Percentiles rank a stretch among this genome's conserved stretches.
Conservation (phyloP, 768 basidiomycete genomes). For the Lentinula sp. region DNA sequence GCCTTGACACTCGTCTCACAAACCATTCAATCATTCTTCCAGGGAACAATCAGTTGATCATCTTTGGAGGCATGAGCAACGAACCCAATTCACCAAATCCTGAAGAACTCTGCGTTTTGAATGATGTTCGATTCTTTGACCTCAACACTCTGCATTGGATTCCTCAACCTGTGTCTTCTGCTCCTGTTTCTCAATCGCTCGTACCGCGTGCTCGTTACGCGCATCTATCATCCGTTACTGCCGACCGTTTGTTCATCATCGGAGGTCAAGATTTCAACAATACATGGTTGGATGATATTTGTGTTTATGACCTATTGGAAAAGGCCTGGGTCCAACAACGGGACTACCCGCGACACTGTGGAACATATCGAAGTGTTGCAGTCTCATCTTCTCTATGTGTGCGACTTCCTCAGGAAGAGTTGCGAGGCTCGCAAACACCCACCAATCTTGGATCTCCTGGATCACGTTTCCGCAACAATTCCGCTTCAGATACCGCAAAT, state of each 20-base stretch:
- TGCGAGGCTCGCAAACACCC: constrained; percentile 30
- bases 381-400: constrained; percentile 67
- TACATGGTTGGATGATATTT: constrained; percentile 90
- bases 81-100: constrained; percentile 61
- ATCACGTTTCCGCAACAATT: constrained; percentile 45
- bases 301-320: constrained; percentile 74
- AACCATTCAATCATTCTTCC: constrained; percentile 12
- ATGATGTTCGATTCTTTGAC: constrained; percentile 89
- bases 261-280: constrained; percentile 95
- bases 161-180: constrained; percentile 34
- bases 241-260: constrained; percentile 82
- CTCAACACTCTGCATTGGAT: constrained; percentile 68
- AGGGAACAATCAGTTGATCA: constrained; percentile 88
- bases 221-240: constrained; percentile 84
- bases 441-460: constrained; percentile 49
- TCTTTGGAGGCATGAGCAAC: constrained; percentile 96
- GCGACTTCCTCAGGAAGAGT: constrained; percentile 62
- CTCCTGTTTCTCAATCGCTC: constrained; percentile 36
- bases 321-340: constrained; percentile 76
- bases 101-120: constrained; percentile 85
- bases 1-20: background rate
- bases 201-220: constrained; percentile 88
- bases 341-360: constrained; percentile 88
- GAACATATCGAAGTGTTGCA: constrained; percentile 92
- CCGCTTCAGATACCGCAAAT: constrained; percentile 26